A percentile compares a stretch with the other conserved stretches of the same genome.
phyloP scores from a whole-genome alignment of 441 rosid species.

The Erodium texanum region DNA sequence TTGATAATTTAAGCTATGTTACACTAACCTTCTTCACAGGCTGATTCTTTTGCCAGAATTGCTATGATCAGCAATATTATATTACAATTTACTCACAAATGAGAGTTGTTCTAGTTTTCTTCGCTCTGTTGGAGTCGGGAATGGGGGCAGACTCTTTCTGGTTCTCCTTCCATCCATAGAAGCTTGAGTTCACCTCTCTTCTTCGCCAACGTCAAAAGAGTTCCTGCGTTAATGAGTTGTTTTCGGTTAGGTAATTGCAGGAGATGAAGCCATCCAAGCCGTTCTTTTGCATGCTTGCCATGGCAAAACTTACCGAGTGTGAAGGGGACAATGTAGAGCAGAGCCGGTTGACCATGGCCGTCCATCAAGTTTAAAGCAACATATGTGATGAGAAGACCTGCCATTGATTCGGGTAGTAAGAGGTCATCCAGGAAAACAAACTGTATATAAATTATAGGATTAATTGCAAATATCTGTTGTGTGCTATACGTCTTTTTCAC shows the following conservation, averaged over 20 bases:
- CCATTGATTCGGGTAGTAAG: background rate
- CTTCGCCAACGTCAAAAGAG: conserved; percentile 62
- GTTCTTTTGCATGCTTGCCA: background rate
- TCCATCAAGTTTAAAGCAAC: conserved; percentile 68
- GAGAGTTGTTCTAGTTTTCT: background rate
- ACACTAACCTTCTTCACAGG: too few species aligned
- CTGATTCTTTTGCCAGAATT: too few species aligned
- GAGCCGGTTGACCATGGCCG: conserved; percentile 72
- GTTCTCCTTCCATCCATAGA: conserved; percentile 76
- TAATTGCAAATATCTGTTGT: too few species aligned
- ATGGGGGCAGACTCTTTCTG: conserved; percentile 69
- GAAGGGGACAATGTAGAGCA: conserved; percentile 67
- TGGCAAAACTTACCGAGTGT: conserved; percentile 43
- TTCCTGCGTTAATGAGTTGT: conserved; percentile 47
- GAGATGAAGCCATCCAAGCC: too few species aligned
- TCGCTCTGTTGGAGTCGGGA: conserved; percentile 29
- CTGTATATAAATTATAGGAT: too few species aligned
- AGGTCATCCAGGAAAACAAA: background rate
- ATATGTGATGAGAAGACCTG: conserved; percentile 64
- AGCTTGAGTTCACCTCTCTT: conserved; percentile 74
- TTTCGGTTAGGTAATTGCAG: too few species aligned
- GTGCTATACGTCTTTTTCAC: too few species aligned
- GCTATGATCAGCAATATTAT: too few species aligned
- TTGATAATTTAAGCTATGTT: too few species aligned
- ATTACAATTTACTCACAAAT: background rate